Evolutionary conservation across 192 early-diverging fungal species (phyloP), one percentile per base, ranked within the genome.

Genomic region (Rhizophagus sp.): DNA sequence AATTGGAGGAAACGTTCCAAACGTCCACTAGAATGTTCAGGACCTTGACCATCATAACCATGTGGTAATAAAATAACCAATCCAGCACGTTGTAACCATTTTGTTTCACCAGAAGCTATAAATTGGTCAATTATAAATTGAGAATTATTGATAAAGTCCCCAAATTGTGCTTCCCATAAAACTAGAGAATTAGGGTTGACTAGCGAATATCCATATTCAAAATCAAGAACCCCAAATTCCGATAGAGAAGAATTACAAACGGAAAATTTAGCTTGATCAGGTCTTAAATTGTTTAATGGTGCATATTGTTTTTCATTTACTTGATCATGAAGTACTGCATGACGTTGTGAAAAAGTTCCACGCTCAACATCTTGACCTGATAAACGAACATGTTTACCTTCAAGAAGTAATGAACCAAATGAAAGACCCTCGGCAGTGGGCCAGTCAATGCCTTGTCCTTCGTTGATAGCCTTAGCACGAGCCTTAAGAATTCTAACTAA

Each of bases 101-200:
- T 99, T 82, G 96, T 95, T 87, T 99, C 97, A 80, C 97, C 97
- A 39, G 95, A 90, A 4, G 92, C 91, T 62, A 99, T 95, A 82
- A 97, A 99, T 87, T 99, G 97, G 86, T 99, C 97, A 85, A 99
- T 96, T 76, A 99, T 97, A 86, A 92, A 92, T 88, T 99, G 98
- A 25, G 98, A 95, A 76, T 88, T 95, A 91, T 99, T 99, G 85
- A 93, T 94, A 85, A 99, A 97, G 85, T 99, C 97, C 79, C 98
- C 98, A 82, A 99, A 98, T 89, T 99, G 97, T 17, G 96, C 98
- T 86, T 99, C 98, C 96, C 97, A 99, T 80, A 97, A 89, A 41
- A 98, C 91, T 65, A 98, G 91, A 67, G 97, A 89, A 87, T 97
- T 95, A 63, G 98, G 96, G 88, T 94, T 94, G 63, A 94, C 96